phyloP scores from a whole-genome alignment of 768 basidiomycete genomes.

The Amanita subjunquillea region DNA sequence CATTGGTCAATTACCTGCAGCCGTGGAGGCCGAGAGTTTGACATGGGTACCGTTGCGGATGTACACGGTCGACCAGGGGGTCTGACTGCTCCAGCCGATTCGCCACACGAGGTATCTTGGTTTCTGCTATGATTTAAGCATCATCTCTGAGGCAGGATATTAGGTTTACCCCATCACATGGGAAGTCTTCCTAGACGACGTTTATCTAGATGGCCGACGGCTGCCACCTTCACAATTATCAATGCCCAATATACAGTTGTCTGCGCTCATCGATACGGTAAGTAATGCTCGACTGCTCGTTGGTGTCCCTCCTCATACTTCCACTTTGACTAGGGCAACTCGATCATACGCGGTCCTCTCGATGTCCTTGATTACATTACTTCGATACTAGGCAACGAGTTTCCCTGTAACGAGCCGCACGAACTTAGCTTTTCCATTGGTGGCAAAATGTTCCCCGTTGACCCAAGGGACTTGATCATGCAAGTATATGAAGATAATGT shows the following conservation, averaged over 20 bases:
- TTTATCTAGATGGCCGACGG: slow-evolving; percentile 56
- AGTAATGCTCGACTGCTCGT: slow-evolving; percentile 9
- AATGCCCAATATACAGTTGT: slow-evolving; percentile 37
- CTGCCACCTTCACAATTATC: slow-evolving; percentile 48
- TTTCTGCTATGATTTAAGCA: background rate
- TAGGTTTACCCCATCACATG: slow-evolving; percentile 57
- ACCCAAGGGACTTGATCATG: slow-evolving; percentile 59
- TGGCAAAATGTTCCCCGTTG: slow-evolving; percentile 59
- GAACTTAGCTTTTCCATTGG: slow-evolving; percentile 59
- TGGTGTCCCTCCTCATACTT: background rate
- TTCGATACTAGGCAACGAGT: slow-evolving; percentile 27
- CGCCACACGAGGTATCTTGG: slow-evolving; percentile 46
- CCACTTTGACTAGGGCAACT: slow-evolving; percentile 46
- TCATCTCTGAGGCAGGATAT: slow-evolving; percentile 7
- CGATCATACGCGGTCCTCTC: slow-evolving; percentile 62
- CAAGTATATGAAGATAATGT: slow-evolving; percentile 29
- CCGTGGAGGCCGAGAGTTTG: slow-evolving; percentile 34
- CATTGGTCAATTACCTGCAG: slow-evolving; percentile 52
- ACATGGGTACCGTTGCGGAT: slow-evolving; percentile 57
- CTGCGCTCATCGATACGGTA: slow-evolving; percentile 68
- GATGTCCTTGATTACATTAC: slow-evolving; percentile 50
- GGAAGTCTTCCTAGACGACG: slow-evolving; percentile 64
- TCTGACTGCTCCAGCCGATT: slow-evolving; percentile 40
- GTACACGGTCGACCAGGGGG: slow-evolving; percentile 44
- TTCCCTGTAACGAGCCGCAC: slow-evolving; percentile 53